These are phyloP conservation scores for Trypanosoma congolense DNA, from an alignment of 208 protist genomes.

Conservation along the genomic window DNA sequence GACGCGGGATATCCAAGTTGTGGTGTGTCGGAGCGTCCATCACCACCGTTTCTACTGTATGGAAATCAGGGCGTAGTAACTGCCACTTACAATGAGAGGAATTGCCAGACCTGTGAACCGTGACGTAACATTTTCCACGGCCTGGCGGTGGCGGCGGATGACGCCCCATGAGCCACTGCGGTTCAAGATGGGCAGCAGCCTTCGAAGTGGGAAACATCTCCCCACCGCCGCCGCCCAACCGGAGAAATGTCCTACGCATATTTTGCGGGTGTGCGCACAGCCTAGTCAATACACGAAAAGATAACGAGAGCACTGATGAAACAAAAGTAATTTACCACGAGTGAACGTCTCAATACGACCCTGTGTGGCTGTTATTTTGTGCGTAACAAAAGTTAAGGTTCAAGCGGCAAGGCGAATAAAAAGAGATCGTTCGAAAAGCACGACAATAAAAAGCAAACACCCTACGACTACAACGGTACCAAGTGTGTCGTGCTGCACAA, in stretches of 20 bases:
- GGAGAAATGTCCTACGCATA: conserved; percentile 28
- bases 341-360: too few species aligned
- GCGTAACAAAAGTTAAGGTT: too few species aligned
- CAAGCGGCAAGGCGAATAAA: too few species aligned
- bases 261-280: conserved; percentile 1
- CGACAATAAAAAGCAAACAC: not conserved
- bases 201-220: conserved; percentile 84
- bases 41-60: conserved; percentile 21
- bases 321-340: too few species aligned
- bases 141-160: conserved; percentile 43
- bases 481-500: not conserved
- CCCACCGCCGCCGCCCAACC: conserved; percentile 55
- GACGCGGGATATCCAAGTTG: conserved; percentile 25
- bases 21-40: conserved; percentile 16
- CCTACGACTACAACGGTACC: not conserved
- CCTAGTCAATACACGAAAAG: too few species aligned
- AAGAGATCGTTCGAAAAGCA: too few species aligned
- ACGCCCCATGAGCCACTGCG: conserved; percentile 50
- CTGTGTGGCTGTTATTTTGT: too few species aligned
- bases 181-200: conserved; percentile 57
- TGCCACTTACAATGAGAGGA: conserved; percentile 39
- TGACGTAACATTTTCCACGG: conserved; percentile 41
- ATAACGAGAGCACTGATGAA: too few species aligned
- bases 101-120: conserved; percentile 29
- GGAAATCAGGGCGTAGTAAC: conserved; percentile 29